These are phyloP conservation scores for Biancaea sappan DNA, from an alignment of 306 rosid genomes.

Conservation along the genomic window DNA sequence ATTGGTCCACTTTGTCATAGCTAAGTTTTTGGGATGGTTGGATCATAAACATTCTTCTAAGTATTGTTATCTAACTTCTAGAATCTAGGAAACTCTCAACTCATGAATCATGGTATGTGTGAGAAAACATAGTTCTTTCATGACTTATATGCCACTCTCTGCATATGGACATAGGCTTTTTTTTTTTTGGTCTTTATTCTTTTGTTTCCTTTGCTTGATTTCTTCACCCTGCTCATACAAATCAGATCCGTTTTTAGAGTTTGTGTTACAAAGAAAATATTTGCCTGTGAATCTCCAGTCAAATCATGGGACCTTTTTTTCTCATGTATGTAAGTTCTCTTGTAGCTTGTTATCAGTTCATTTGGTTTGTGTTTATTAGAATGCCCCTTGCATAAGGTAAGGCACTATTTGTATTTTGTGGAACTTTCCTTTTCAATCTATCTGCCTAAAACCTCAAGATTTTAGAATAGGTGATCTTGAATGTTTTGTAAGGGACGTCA, in stretches of 20 bases:
- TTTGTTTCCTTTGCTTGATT: neutral
- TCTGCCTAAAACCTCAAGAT: neutral
- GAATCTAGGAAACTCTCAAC: neutral
- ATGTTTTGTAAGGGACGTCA: neutral
- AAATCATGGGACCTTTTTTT: neutral
- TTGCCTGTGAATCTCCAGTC: neutral
- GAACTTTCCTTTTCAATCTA: neutral
- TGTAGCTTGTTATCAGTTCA: neutral
- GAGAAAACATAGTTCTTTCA: neutral
- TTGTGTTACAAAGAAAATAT: neutral
- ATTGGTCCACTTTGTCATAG: neutral
- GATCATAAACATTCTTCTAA: neutral
- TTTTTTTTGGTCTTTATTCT: no score
- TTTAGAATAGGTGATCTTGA: neutral
- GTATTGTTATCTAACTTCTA: neutral
- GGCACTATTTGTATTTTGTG: neutral
- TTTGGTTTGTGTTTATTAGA: neutral
- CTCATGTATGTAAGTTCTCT: neutral
- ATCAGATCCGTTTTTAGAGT: neutral
- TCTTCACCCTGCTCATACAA: neutral
- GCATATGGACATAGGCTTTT: neutral
- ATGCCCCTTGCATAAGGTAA: neutral
- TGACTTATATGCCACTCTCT: neutral
- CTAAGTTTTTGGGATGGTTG: conserved; percentile 6
- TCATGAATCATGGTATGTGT: neutral